Evolutionary conservation across 208 protist genomes (phyloP).

Genomic region (Kentomonas sorsogonicus): DNA sequence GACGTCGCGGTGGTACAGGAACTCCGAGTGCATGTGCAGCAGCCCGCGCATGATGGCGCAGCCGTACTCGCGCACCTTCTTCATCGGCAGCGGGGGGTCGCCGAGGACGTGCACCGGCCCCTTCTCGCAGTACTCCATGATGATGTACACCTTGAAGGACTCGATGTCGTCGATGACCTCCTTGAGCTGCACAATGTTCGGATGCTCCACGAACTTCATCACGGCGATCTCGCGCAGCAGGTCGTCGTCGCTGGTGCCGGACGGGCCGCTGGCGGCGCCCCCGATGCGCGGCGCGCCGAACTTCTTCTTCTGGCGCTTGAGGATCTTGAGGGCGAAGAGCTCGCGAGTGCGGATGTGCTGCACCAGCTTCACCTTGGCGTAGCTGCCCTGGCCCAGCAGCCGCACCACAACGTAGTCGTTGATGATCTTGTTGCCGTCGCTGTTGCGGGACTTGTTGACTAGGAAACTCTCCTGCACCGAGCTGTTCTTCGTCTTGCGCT

Average conservation of each 20-base stretch:
- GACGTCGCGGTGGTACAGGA: constrained; percentile 78
- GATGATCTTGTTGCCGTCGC: constrained; percentile 82
- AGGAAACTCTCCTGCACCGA: constrained; percentile 33
- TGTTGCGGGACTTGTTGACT: constrained; percentile 49
- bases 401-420: constrained; percentile 88
- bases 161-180: constrained; percentile 95
- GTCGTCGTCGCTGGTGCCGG: constrained; percentile 40
- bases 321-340: constrained; percentile 82
- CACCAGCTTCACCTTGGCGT: constrained; percentile 87
- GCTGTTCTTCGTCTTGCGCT: constrained; percentile 32
- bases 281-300: background rate
- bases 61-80: constrained; percentile 50
- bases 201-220: constrained; percentile 95
- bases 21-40: constrained; percentile 73
- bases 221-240: constrained; percentile 93
- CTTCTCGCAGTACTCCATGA: constrained; percentile 91
- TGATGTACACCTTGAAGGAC: constrained; percentile 87
- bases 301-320: constrained; percentile 20
- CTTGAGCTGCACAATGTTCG: constrained; percentile 91
- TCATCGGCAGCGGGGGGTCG: constrained; percentile 37
- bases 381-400: constrained; percentile 68
- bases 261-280: background rate
- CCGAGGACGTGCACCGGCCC: constrained; percentile 70
- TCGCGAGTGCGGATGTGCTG: constrained; percentile 62
- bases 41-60: constrained; percentile 54